Conservation (phyloP, 139 green algal genomes). For the Tetradesmus obliquus region DNA sequence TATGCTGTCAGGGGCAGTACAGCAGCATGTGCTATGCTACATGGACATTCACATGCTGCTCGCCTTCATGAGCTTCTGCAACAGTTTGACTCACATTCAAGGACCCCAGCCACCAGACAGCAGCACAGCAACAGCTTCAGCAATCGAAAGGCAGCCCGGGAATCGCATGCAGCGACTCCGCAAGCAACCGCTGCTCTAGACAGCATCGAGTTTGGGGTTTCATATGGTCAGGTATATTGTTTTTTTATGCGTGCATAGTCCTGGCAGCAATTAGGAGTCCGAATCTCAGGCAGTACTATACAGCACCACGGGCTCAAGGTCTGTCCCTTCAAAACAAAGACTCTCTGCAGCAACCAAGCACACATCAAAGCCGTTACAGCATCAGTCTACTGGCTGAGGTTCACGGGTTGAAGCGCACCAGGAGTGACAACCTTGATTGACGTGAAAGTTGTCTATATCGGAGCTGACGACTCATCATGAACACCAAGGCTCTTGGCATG, state of each 20-base stretch:
- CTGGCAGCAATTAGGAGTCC: not conserved
- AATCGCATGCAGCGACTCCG: not conserved
- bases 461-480: too few species aligned
- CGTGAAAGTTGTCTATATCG: too few species aligned
- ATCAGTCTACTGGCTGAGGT: too few species aligned
- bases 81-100: not conserved
- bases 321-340: too few species aligned
- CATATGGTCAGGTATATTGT: too few species aligned
- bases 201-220: not conserved
- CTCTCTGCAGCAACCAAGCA: too few species aligned
- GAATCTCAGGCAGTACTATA: not conserved
- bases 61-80: not conserved
- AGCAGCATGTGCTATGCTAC: not conserved
- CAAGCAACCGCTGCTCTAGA: not conserved
- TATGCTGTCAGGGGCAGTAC: not conserved
- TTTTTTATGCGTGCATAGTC: not conserved
- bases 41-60: not conserved
- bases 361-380: too few species aligned
- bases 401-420: too few species aligned
- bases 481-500: too few species aligned
- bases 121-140: constrained; percentile 4
- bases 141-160: not conserved
- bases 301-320: not conserved
- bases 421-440: too few species aligned
- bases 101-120: not conserved